Evolutionary conservation across 257 asterid genomes (phyloP), one percentile per base, ranked within the genome.

Genomic region (Solanum chmielewskii): DNA sequence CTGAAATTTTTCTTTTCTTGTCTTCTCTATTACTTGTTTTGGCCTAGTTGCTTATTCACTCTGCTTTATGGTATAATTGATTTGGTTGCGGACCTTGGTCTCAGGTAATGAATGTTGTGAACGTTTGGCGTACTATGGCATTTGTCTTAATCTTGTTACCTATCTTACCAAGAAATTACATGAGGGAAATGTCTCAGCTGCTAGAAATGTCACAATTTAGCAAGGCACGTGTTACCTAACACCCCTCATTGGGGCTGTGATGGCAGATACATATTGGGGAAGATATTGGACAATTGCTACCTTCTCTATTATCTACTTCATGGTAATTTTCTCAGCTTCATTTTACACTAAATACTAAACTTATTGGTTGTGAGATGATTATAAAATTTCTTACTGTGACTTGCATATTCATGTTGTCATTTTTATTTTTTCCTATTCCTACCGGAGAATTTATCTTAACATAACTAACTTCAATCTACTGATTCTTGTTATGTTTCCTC

Each of bases 201-300:
- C 98, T 60, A 93, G 94, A 93, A 95, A 92, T 88, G 97, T 97
- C 88, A 95, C 98, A 45, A 94, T 98, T 49, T 97, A 98, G 98
- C 94, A 91, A 86, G 98, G 98, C 88, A 97, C 98, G 44, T 97
- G 99, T 88, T 94, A 94, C 92, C 89, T 97, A 59, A 94, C 98
- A 85, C 98, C 98, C 84, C 96, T 94, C 88, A 89, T 94, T 78
- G 98, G 98, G 82, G 99, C 99, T 62, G 93, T 95, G 78, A 83
- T 97, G 35, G 99, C 99, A 6, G 99, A 97, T 92, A 96, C 99
- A 35, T 95, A 91, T 89, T 95, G 97, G 98, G 99, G 99, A 91
- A 93, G 94, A 94, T 97, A 97, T 88, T 93, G 98, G 98, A 97
- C 98, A 1, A 95, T 97, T 89, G 99, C 98, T 89, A 93, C 93